Evolutionary conservation across 192 early-diverging fungal species (phyloP), one percentile per base, ranked within the genome.

Genomic region (Podila horticola): DNA sequence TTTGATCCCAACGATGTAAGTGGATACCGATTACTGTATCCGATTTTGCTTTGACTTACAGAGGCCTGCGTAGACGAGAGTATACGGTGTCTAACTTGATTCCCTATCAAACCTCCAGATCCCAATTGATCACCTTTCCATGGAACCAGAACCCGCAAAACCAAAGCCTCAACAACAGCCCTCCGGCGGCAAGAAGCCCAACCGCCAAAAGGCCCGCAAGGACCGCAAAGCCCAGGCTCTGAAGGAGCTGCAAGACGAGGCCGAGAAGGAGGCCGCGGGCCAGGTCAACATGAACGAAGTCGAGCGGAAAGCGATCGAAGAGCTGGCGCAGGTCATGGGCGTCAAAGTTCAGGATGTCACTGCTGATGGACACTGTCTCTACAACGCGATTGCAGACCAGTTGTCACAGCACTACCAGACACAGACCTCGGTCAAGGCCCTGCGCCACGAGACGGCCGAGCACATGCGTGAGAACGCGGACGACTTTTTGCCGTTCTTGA

Each of bases 281-380:
- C 90, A 91, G 73, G 89, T 92, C 30, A 94, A 99, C 77, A 86
- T 91, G 84, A 90, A 88, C 20, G 87, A 91, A 55, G 71, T 94
- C 17, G 97, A 99, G 72, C 69, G 79, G 7, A 85, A 89, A 29
- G 91, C 92, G 13, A 91, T 98, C 33, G 84, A 83, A 36, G 85
- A 86, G 26, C 67, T 94, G 15, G 69, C 92, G 15, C 73, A 70
- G 12, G 70, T 69, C 11, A 88, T 93, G 82, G 85, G 81, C n/a
- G 83, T 97, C 45, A 31, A 61, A 12, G 83, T 98, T 12, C 86
- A 91, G 50, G 86, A 92, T 77, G 90, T 98, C 48, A 83, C 82
- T 19, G 89, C 96, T 5, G 96, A 99, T 81, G 97, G 97, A 3
- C 97, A 99, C 82, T 99, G 97, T 75, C 82, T 98, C 49, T 98